Evolutionary conservation across 352 stramenopile species (phyloP).

Genomic region (Plasmopara viticola): DNA sequence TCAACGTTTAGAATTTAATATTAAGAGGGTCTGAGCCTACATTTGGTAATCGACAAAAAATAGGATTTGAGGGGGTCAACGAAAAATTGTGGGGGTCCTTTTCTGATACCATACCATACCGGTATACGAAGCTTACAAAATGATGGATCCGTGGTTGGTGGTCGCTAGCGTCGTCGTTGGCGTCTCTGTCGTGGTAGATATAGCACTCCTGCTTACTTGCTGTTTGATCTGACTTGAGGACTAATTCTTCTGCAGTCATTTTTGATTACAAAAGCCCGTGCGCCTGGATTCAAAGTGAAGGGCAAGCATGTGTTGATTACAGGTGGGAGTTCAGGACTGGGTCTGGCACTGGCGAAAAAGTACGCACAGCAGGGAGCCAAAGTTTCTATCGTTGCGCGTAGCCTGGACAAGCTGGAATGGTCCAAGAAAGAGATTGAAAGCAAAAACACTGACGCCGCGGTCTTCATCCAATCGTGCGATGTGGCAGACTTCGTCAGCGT

Average conservation of each 20-base stretch:
- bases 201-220: no score
- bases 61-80: no score
- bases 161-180: no score
- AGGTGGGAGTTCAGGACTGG: constrained; percentile 61
- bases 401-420: constrained; percentile 46
- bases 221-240: no score
- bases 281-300: constrained; percentile 64
- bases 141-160: no score
- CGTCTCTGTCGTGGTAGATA: no score
- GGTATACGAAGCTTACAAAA: no score
- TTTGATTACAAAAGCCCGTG: constrained; percentile 49
- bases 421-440: constrained; percentile 58
- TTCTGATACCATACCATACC: no score
- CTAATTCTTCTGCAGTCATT: constrained; percentile 35
- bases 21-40: no score
- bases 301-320: constrained; percentile 82
- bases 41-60: no score
- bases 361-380: constrained; percentile 63
- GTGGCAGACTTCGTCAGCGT: constrained; percentile 60
- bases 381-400: constrained; percentile 67
- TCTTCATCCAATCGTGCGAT: constrained; percentile 73
- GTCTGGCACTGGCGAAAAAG: constrained; percentile 60
- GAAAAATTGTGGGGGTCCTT: no score
- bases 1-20: no score
- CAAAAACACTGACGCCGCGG: constrained; percentile 20